Evolutionary conservation across 345 rosid species (phyloP), one percentile per base, ranked within the genome.

Genomic region (Sisymbrium irio): DNA sequence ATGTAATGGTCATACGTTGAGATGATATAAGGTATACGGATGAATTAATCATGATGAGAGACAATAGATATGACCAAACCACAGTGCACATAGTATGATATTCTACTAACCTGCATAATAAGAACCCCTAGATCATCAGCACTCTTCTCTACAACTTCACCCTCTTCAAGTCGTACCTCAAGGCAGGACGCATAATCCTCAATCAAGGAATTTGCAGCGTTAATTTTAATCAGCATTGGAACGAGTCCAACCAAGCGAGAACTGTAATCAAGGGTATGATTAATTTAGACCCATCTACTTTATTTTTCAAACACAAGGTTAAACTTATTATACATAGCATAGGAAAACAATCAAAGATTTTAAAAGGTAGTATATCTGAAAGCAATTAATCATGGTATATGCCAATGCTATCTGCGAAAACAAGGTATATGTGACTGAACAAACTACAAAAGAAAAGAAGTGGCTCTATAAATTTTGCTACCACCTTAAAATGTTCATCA

Each of bases 121-220:
- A 91, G 86, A 72, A 91, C 83, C 78, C 97, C 98, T 2, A 87
- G 83, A 76, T 94, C 97, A 81, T 88, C 89, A 58, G 74, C 73
- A 66, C 87, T 82, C 70, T 85, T 89, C 78, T 91, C 97, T 71
- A 78, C 71, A 54, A 79, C 78, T 78, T 86, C 95, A 58, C 79
- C 84, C 79, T 91, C 98, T 78, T 91, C 91, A 18, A 86, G 81
- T 69, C 91, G 88, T 56, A 73, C 62, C 85, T 89, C 96, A 65
- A 94, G 98, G 80, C 98, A 94, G 67, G 94, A 84, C 35, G 97
- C 96, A 82, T 94, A 91, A 72, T 94, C 97, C 83, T 89, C 97
- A 41, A 82, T 80, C 83, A 94, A 81, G 54, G 82, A 70, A 66
- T 58, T 82, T 11, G 93, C 90, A 67, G 92, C 90, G 87, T 87